Base-by-base conservation (phyloP, 2,329 filamentous ascomycete species). In the Nannizzia gypsea region DNA sequence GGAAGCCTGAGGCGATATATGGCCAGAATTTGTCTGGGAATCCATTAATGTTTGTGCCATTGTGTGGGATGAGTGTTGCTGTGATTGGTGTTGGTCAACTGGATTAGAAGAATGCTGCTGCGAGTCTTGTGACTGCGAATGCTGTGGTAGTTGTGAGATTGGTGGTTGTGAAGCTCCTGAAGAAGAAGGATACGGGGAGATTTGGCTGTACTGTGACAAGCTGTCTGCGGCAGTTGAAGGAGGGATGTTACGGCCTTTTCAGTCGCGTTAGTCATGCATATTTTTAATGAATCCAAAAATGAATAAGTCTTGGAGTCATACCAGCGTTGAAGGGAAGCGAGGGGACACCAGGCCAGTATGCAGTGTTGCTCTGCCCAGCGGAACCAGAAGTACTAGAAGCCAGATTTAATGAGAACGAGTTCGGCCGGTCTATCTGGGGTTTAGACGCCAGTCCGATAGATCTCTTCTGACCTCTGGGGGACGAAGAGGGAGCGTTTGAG, bases 161-260 rank as follows among this genome's bases (percentile, higher is more conserved):
- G 28, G 28, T 3, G 15, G 6, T 15, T 56, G 54, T 9, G 28
- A 81, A 9, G 81, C 78, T 68, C 84, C 79, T 17, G 82, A 76
- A 64, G 81, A 75, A 52, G 79, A 76, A 56, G 80, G 80, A 62
- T 84, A 89, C 36, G 84, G 78, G 50, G 84, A 81, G 62, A 86
- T 66, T 48, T 73, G 79, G 64, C 88, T 85, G 72, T 86, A 89
- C 5, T 86, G 83, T 59, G 87, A 81, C 59, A 91, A 76, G 56
- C 79, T 80, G 68, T 89, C 83, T 55, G 77, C 78, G 28, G 78
- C 76, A 6, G 81, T 79, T 8, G 84, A 83, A 65, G 80, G 79
- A 46, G 80, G 76, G 62, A 73, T 74, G 65, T 76, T 78, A 65
- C 82, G 78, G 64, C 77, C 74, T 64, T 79, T 74, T 64, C 78